Conservation (phyloP, 768 basidiomycete genomes). For the Auricularia sp. region DNA sequence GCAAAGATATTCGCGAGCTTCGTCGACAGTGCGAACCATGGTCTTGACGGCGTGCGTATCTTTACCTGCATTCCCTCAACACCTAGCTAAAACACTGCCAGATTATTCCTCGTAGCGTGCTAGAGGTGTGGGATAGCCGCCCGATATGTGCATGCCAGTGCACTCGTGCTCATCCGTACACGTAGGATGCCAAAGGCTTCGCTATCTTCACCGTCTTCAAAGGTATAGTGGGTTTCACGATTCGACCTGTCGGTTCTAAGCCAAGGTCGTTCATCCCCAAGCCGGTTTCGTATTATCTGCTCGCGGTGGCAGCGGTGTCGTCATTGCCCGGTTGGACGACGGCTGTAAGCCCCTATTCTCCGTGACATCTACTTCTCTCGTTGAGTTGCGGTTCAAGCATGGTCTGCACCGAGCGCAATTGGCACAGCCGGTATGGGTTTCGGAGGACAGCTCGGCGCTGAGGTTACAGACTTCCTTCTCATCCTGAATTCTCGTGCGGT, state of each 20-base stretch:
- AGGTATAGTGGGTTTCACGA: conserved; percentile 33
- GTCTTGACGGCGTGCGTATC: conserved; percentile 58
- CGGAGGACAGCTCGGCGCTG: conserved; percentile 69
- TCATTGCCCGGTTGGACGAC: conserved; percentile 73
- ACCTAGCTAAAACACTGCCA: conserved; percentile 11
- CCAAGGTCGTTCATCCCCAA: background rate
- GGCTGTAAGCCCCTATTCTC: conserved; percentile 48
- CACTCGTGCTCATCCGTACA: background rate
- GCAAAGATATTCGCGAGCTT: conserved; percentile 80
- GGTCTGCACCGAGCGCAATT: conserved; percentile 93
- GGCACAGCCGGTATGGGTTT: conserved; percentile 85
- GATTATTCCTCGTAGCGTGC: conserved; percentile 46
- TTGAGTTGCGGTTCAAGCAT: conserved; percentile 36
- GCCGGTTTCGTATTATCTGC: conserved; percentile 29
- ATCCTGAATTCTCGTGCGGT: conserved; percentile 78
- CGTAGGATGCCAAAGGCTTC: conserved; percentile 51
- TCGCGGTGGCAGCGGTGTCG: conserved; percentile 71
- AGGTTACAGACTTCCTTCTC: conserved; percentile 85
- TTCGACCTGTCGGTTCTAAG: background rate
- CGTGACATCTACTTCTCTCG: conserved; percentile 1
- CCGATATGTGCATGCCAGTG: background rate
- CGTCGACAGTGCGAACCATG: conserved; percentile 69
- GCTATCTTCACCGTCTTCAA: conserved; percentile 89
- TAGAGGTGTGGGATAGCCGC: conserved; percentile 22
- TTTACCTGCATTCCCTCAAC: background rate